Conservation (phyloP, 768 basidiomycete genomes). For the Cyclocybe cylindracea region DNA sequence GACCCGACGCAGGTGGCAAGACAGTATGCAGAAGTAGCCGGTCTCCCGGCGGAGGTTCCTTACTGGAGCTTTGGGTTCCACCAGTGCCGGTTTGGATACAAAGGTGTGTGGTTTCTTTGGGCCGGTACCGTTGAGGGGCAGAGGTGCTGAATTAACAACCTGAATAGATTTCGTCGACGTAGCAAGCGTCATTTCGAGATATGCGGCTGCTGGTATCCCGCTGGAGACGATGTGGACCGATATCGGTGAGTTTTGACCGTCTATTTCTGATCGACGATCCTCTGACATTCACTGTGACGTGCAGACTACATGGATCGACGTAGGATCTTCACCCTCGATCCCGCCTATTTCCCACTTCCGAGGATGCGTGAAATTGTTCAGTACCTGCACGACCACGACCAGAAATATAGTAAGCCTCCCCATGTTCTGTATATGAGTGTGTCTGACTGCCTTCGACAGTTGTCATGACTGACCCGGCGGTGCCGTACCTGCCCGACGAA, state of each 20-base stretch:
- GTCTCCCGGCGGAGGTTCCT: conserved; percentile 69
- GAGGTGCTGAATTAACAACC: neutral
- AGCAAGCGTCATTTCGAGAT: conserved; percentile 60
- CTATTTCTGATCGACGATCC: no score
- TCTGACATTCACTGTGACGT: neutral
- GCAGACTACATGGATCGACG: conserved; percentile 70
- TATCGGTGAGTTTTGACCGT: conserved; percentile 45
- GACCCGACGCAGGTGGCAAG: conserved; percentile 58
- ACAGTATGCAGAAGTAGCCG: conserved; percentile 71
- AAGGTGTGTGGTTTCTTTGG: conserved; percentile 38
- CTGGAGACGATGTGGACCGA: conserved; percentile 83
- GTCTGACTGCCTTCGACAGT: conserved; percentile 34
- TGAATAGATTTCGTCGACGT: conserved; percentile 62
- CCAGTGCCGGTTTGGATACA: conserved; percentile 73
- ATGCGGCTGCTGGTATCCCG: conserved; percentile 61
- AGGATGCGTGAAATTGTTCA: conserved; percentile 67
- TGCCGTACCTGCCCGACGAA: conserved; percentile 49
- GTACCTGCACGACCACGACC: conserved; percentile 59
- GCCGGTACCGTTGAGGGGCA: neutral
- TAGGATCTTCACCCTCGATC: conserved; percentile 68
- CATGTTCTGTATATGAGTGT: neutral
- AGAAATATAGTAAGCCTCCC: conserved; percentile 51
- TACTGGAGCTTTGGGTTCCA: conserved; percentile 77
- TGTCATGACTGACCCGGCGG: conserved; percentile 75
- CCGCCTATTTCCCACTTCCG: conserved; percentile 62